Conservation (phyloP, 2,329 filamentous ascomycete genomes). For the Ampelomyces quisqualis region DNA sequence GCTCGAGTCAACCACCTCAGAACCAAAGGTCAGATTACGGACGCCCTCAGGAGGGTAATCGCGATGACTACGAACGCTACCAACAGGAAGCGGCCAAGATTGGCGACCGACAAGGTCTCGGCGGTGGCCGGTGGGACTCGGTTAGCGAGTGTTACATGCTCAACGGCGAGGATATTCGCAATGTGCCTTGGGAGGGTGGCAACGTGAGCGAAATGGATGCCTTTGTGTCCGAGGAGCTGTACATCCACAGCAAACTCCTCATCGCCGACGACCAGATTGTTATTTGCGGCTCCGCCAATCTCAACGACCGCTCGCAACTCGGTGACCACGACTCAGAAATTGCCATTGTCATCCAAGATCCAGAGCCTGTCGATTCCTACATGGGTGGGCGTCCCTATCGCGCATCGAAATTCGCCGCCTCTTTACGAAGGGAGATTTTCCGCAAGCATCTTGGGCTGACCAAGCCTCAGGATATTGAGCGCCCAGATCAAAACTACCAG, state of each 20-base stretch:
- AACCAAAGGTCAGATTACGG: no score
- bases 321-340: conserved; percentile 86
- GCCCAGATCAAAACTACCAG: conserved; percentile 58
- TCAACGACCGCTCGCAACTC: conserved; percentile 74
- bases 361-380: conserved; percentile 64
- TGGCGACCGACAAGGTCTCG: conserved; percentile 48
- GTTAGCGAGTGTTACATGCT: conserved; percentile 84
- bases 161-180: conserved; percentile 67
- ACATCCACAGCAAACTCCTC: conserved; percentile 68
- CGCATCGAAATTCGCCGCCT: conserved; percentile 74
- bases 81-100: conserved; percentile 66
- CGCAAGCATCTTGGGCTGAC: conserved; percentile 88
- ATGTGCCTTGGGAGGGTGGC: conserved; percentile 60
- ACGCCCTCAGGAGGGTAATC: conserved; percentile 21
- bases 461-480: conserved; percentile 68
- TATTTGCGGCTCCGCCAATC: conserved; percentile 75
- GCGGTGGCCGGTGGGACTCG: conserved; percentile 67
- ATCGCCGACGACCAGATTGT: conserved; percentile 81
- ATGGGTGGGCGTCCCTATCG: conserved; percentile 74
- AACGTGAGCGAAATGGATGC: conserved; percentile 60
- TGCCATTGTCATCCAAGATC: conserved; percentile 83
- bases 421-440: conserved; percentile 81
- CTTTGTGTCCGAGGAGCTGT: conserved; percentile 64
- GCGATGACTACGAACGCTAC: conserved; percentile 64
- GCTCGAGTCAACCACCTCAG: no score